Conservation (phyloP, 2,329 filamentous ascomycete genomes). For the Emmonsia crescens region DNA sequence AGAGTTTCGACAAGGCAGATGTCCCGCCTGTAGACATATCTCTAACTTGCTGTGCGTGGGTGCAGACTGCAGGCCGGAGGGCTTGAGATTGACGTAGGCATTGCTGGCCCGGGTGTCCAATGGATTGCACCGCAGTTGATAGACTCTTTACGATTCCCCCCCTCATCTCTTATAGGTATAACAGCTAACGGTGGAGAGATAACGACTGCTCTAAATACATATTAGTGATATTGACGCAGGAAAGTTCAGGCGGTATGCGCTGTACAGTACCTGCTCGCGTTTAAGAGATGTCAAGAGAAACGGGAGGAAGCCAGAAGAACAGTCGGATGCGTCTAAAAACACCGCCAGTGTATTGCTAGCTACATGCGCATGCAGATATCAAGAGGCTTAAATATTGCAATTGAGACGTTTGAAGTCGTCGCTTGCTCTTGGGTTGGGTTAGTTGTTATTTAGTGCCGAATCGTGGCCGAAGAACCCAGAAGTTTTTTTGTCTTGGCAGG, state of each 20-base stretch:
- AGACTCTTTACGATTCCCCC: neutral
- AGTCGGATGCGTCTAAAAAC: neutral
- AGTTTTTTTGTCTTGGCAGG: constrained; percentile 24
- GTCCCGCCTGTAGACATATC: neutral
- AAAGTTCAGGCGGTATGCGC: too few species aligned
- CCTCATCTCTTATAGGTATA: neutral
- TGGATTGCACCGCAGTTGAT: constrained; percentile 2
- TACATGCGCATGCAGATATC: neutral
- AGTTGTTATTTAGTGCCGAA: neutral
- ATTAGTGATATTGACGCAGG: neutral
- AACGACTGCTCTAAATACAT: neutral
- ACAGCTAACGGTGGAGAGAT: neutral
- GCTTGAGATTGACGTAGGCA: neutral
- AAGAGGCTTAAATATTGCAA: neutral
- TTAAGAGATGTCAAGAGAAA: neutral
- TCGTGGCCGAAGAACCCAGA: neutral
- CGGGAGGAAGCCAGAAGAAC: neutral
- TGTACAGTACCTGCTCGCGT: neutral
- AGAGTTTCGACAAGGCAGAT: constrained; percentile 1
- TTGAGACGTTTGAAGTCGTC: neutral
- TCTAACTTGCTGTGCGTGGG: neutral
- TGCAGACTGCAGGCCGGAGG: neutral
- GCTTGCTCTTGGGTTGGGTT: neutral
- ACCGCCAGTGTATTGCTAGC: neutral
- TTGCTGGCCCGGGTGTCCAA: neutral